Evolutionary conservation across 345 rosid species (phyloP), one percentile per base, ranked within the genome.

Genomic region (Eutrema yunnanense): DNA sequence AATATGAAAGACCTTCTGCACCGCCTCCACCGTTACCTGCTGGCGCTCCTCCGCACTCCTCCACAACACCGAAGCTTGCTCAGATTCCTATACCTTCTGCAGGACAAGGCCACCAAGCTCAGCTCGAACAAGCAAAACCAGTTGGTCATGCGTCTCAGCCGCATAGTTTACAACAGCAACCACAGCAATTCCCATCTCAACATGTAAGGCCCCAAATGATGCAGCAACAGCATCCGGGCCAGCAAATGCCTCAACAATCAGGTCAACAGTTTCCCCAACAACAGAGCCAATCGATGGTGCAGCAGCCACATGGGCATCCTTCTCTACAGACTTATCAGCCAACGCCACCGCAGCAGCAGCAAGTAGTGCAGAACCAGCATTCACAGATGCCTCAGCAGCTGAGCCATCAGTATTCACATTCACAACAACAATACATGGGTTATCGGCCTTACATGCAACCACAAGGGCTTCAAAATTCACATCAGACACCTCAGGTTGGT

Each of bases 1-100:
- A 92, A 76, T 95, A 92, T 67, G 99, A 95, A 76, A 89, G 84
- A 77, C 99, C 99, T n/a, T 74, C 86, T 26, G 58, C 77, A 13
- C 56, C 78, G 48, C 80, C 86, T 62, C 90, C 92, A 9, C 90
- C 87, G 4, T 65, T 84, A 67, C 94, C 87, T 0, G 73, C 82
- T 69, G 88, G 85, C 1, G 84, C 73, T 5, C 89, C 94, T 56
- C 88, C 90, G 4, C 46, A 12, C 38, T 65, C 81, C 62, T 68
- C 81, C 65, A 58, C 85, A 30, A 77, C 86, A 0, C 90, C 89
- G 8, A 86, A 86, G 76, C 74, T 88, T 63, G 86, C 96, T 73
- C 90, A 86, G 41, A 71, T 85, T 38, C 90, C 90, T 19, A 62
- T 52, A 42, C 79, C 82, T 2, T 89, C 85, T 65, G 58, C 81